These are phyloP conservation scores for Komagataella ulmi DNA, from an alignment of 805 yeast genomes.

Conservation along the genomic window DNA sequence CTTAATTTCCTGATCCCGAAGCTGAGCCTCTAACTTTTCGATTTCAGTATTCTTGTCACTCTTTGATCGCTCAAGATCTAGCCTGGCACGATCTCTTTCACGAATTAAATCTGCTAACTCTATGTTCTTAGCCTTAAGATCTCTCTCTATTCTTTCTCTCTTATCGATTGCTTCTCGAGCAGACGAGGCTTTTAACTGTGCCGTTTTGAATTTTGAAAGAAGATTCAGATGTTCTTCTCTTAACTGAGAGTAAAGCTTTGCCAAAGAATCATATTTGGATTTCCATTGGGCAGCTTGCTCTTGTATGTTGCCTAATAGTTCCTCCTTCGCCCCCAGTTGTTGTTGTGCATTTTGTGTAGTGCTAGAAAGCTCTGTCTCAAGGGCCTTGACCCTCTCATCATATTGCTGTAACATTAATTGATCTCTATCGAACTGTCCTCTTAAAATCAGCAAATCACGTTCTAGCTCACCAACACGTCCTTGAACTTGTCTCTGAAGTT, in stretches of 20 bases:
- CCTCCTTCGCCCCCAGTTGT: conserved; percentile 68
- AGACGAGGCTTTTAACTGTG: conserved; percentile 73
- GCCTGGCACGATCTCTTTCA: conserved; percentile 79
- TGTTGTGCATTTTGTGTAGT: conserved; percentile 53
- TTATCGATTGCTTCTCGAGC: conserved; percentile 86
- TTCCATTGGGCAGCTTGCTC: conserved; percentile 74
- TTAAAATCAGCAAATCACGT: conserved; percentile 60
- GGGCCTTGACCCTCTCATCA: conserved; percentile 69
- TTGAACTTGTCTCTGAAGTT: conserved; percentile 60
- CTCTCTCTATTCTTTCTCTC: conserved; percentile 72
- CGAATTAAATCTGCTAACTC: conserved; percentile 82
- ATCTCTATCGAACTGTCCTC: conserved; percentile 77
- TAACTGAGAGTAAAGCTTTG: conserved; percentile 78
- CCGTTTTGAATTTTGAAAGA: conserved; percentile 62
- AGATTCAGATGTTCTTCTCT: conserved; percentile 84
- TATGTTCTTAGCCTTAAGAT: conserved; percentile 71
- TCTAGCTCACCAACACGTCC: conserved; percentile 73
- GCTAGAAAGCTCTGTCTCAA: conserved; percentile 58
- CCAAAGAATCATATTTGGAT: conserved; percentile 77
- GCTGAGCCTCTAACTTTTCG: conserved; percentile 50
- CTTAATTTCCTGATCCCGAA: conserved; percentile 46
- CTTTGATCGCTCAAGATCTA: conserved; percentile 61
- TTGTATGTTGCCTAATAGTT: conserved; percentile 50
- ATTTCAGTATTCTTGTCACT: conserved; percentile 54
- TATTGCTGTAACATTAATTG: conserved; percentile 77